A percentile compares a stretch with the other conserved stretches of the same genome.
Conservation (phyloP, 129 eudicot species). For the Centaurea solstitialis region DNA sequence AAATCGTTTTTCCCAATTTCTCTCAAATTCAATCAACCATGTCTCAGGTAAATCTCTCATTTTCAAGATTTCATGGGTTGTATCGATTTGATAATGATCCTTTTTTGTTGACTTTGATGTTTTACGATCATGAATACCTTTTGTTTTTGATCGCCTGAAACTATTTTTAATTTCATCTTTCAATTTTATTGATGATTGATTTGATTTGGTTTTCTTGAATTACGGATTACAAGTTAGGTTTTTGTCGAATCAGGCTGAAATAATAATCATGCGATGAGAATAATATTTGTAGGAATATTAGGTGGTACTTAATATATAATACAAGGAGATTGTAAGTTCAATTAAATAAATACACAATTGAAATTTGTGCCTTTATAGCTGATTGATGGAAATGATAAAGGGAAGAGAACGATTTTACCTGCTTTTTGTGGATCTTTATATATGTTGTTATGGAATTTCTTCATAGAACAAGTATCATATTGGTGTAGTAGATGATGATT, state of each 20-base stretch:
- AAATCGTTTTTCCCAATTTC: not conserved
- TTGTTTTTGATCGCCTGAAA: constrained; percentile 9
- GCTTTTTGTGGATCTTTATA: too few relatives aligned
- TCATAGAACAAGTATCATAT: not conserved
- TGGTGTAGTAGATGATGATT: not conserved
- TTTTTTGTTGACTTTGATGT: not conserved
- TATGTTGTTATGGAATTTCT: not conserved
- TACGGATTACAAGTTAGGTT: not conserved
- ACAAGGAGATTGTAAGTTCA: not conserved
- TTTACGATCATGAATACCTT: not conserved
- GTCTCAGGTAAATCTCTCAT: constrained; percentile 31
- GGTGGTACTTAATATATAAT: not conserved
- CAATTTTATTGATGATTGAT: not conserved
- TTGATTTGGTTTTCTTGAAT: not conserved
- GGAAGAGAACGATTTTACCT: too few relatives aligned
- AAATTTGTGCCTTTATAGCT: too few relatives aligned
- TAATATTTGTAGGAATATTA: not conserved
- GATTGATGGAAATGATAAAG: too few relatives aligned
- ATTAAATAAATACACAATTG: not conserved
- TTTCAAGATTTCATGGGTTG: not conserved
- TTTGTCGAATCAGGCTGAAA: not conserved
- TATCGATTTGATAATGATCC: constrained; percentile 8
- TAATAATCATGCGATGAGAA: not conserved
- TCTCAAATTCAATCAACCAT: constrained; percentile 9
- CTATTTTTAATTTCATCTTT: not conserved